These are phyloP conservation scores for Pelargonium cotyledonis DNA, from an alignment of 441 rosid species.

Conservation along the genomic window DNA sequence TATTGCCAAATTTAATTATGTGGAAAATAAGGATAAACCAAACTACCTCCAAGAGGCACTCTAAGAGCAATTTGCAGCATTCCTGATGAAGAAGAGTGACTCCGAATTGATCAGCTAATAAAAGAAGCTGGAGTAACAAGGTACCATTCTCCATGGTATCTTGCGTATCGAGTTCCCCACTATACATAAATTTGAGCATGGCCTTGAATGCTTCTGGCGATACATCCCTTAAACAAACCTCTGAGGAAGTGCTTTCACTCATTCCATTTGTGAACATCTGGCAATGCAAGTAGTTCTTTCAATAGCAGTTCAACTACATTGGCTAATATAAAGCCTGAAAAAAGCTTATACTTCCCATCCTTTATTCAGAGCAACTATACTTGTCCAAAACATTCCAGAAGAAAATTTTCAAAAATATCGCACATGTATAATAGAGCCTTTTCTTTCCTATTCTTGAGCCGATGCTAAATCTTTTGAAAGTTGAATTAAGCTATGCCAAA, in stretches of 20 bases:
- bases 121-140: constrained; percentile 74
- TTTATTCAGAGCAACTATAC: constrained; percentile 2
- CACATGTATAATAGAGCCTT: not conserved
- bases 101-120: constrained; percentile 85
- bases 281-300: constrained; percentile 20
- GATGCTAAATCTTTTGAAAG: not conserved
- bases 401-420: not conserved
- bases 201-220: constrained; percentile 62
- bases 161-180: constrained; percentile 64
- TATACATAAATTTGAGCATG: constrained; percentile 83
- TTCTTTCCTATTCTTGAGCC: not conserved
- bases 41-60: constrained; percentile 87
- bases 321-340: constrained; percentile 9
- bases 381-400: not conserved
- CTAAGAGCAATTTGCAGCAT: constrained; percentile 88
- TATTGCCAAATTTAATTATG: constrained; percentile 13
- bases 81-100: constrained; percentile 82
- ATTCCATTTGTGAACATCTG: constrained; percentile 99
- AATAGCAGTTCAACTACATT: constrained; percentile 13
- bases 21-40: constrained; percentile 21
- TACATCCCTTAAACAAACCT: constrained; percentile 60
- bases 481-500: not conserved
- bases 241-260: constrained; percentile 75
- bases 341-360: not conserved
- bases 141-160: constrained; percentile 54